phyloP scores from a whole-genome alignment of 164 flowering plant species.

The Echeveria elegans region DNA sequence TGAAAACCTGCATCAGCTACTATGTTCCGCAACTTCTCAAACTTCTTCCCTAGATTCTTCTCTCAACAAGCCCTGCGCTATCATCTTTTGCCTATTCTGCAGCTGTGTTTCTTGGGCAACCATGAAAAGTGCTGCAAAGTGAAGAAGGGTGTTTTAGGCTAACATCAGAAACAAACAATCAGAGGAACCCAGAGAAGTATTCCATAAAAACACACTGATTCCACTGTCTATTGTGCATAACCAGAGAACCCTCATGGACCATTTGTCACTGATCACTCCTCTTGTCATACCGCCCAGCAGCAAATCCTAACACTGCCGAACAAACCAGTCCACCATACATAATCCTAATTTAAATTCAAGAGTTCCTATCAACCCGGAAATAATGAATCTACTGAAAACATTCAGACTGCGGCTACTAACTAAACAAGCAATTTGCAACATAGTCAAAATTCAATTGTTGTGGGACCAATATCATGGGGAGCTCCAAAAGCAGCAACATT shows the following conservation, averaged over 20 bases:
- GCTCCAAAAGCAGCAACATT: neutral
- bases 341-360: no score
- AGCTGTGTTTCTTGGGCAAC: constrained; percentile 69
- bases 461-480: neutral
- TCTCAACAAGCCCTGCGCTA: constrained; percentile 42
- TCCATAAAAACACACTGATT: constrained; percentile 27
- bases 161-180: no score
- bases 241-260: constrained; percentile 83
- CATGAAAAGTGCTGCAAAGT: no score
- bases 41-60: constrained; percentile 24
- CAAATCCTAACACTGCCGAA: neutral
- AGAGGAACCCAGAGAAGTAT: neutral
- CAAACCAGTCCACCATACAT: no score
- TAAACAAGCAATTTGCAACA: neutral
- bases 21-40: no score
- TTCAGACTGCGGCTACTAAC: no score
- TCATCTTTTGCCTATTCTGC: constrained; percentile 47
- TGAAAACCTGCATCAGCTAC: neutral
- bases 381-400: no score
- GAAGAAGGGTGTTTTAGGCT: no score
- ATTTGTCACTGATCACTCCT: constrained; percentile 75
- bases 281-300: constrained; percentile 32
- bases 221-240: constrained; percentile 76
- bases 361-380: no score
- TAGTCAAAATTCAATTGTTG: neutral